Evolutionary conservation across 1,284 basidiomycete genomes (phyloP).

Genomic region (Leccinum angustisporum): DNA sequence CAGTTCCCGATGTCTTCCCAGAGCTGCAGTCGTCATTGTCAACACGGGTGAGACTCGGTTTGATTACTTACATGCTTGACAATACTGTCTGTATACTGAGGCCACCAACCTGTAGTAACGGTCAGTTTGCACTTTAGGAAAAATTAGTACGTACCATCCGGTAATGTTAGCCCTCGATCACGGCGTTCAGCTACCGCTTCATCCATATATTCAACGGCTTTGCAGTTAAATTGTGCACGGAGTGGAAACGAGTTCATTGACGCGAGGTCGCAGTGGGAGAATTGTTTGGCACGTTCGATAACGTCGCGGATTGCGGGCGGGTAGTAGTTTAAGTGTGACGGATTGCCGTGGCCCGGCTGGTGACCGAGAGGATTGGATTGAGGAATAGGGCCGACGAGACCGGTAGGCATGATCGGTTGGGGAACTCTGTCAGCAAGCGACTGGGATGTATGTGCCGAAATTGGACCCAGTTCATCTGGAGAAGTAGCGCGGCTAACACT

Average conservation of each 20-base stretch:
- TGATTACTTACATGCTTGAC: neutral
- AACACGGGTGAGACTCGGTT: neutral
- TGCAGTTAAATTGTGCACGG: neutral
- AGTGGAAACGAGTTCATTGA: neutral
- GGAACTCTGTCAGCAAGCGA: neutral
- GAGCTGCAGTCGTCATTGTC: neutral
- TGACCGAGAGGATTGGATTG: neutral
- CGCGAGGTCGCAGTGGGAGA: neutral
- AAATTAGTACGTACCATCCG: neutral
- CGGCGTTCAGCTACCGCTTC: neutral
- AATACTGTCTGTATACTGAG: neutral
- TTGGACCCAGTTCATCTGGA: neutral
- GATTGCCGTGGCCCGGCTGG: neutral
- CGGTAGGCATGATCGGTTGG: neutral
- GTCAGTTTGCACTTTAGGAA: neutral
- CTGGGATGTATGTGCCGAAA: neutral
- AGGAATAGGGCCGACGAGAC: neutral
- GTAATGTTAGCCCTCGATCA: neutral
- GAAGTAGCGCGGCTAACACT: neutral
- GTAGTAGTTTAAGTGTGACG: neutral
- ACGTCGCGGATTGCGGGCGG: neutral
- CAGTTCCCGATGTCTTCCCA: neutral
- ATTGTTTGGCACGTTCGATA: neutral
- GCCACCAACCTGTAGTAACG: neutral
- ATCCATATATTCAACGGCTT: constrained; percentile 1